These are phyloP conservation scores for Volvox carteri DNA, from an alignment of 163 green algal species.

Conservation along the genomic window DNA sequence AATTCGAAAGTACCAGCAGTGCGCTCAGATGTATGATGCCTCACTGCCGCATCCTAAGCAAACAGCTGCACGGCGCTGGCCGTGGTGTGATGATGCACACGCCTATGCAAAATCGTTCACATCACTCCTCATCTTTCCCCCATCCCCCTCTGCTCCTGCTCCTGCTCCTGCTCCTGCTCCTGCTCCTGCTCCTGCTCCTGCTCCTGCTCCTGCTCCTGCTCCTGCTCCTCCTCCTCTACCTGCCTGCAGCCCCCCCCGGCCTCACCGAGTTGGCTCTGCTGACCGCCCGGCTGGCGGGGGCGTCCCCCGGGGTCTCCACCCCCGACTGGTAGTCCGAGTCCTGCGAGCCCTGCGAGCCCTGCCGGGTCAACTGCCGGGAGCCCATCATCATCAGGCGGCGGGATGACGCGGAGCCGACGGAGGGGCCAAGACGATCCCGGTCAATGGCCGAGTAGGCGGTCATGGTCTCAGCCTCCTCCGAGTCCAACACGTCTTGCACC, in stretches of 20 bases:
- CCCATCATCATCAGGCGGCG: background rate
- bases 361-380: too few species aligned
- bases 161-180: too few species aligned
- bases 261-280: background rate
- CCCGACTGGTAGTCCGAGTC: constrained; percentile 9
- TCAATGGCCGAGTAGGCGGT: constrained; percentile 28
- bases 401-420: background rate
- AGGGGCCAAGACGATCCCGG: constrained; percentile 7
- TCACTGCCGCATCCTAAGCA: background rate
- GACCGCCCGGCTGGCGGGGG: background rate
- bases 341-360: too few species aligned
- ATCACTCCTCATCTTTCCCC: too few species aligned
- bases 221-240: background rate
- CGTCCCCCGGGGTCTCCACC: constrained; percentile 6
- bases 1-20: too few species aligned
- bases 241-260: background rate
- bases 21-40: background rate
- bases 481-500: constrained; percentile 36
- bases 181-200: too few species aligned
- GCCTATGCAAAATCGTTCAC: too few species aligned
- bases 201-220: too few species aligned
- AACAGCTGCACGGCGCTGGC: background rate
- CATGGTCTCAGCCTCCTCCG: constrained; percentile 39
- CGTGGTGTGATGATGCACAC: too few species aligned
- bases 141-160: too few species aligned